Evolutionary conservation across 345 rosid genomes (phyloP), one percentile per base, ranked within the genome.

Genomic region (Citrus unshiu): DNA sequence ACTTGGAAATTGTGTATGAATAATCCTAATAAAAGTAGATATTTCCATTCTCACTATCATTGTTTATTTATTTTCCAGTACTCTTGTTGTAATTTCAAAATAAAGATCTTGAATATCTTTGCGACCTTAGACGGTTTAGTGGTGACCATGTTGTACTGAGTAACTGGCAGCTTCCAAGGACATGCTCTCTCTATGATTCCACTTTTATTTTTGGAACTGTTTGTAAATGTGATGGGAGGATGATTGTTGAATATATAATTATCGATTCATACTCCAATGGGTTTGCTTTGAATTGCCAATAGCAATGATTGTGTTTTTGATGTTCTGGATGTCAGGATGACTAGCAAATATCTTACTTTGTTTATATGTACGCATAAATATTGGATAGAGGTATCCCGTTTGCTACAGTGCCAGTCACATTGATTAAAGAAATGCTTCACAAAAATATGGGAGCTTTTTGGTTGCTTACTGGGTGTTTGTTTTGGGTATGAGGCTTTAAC

Each of bases 1-100:
- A 72, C 46, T 39, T 63, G 75, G 69, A 81, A 76, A 76, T 58
- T 63, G 61, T 79, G 79, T 81, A 85, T 46, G 56, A 39, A 66
- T 81, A 81, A 67, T 78, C 79, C 67, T 34, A 81, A 58, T 74
- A 70, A 68, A 74, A 73, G 35, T n/a, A 37, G 63, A 49, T 24
- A 37, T 79, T 78, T 58, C 70, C 62, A 29, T 72, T 73, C 67
- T 72, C 46, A 46, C 66, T 70, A 65, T 70, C 64, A 32, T 77
- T 54, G 32, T 56, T 6, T 76, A 30, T 68, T 73, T 65, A 9
- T 77, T 77, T 61, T 37, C 79, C 21, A 39, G 46, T 22, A 59
- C 19, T 27, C 6, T 37, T 65, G 14, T 72, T 78, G 74, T 83
- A 76, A 37, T 39, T 65, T 81, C 70, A 74, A 62, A n/a, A 59